Evolutionary conservation across 1,139 yeast genomes (phyloP), one percentile per base, ranked within the genome.

Genomic region (Sugiyamaella novakii): DNA sequence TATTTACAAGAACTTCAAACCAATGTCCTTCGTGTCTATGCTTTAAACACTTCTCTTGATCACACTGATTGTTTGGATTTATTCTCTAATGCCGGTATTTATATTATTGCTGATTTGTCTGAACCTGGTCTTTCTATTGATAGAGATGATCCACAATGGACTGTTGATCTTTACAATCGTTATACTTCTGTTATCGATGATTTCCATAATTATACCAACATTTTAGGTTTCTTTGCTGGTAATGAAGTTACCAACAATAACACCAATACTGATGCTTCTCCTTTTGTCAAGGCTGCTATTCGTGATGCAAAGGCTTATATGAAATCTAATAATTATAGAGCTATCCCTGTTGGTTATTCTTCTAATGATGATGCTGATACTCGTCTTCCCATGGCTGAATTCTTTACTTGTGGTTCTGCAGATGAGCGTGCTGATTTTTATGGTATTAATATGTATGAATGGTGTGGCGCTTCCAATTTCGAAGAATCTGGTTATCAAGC

Each of bases 401-500:
- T 89, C 68, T 77, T 92, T 59, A 91, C 86, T 65, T 92, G 98
- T 63, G 76, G 80, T 29, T 67, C 66, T 19, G 73, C 74, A 10
- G 83, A 81, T 42, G 87, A 88, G 47, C 74, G 73, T 45, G 82
- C 89, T 36, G 98, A 92, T 64, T 91, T 92, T 67, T 91, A 89
- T 71, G 98, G 98, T 17, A 91, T 92, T 54, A 92, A 92, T 70
- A 84, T 95, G 69, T 92, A 94, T 69, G 96, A 91, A 64, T 92
- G 98, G 98, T 92, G 99, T 72, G 98, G 98, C 5, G 88, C 86
- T 61, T 39, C 51, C 35, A 73, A 78, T 57, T 86, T 87, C 67
- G 71, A 81, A 54, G 75, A 85, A 10, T 84, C 96, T 60, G 98
- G 98, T 1, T 92, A 88, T 66, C 78, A 84, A 59, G 71, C 73